Evolutionary conservation across 352 stramenopile genomes (phyloP).

Genomic region (Pythium plurisporium): DNA sequence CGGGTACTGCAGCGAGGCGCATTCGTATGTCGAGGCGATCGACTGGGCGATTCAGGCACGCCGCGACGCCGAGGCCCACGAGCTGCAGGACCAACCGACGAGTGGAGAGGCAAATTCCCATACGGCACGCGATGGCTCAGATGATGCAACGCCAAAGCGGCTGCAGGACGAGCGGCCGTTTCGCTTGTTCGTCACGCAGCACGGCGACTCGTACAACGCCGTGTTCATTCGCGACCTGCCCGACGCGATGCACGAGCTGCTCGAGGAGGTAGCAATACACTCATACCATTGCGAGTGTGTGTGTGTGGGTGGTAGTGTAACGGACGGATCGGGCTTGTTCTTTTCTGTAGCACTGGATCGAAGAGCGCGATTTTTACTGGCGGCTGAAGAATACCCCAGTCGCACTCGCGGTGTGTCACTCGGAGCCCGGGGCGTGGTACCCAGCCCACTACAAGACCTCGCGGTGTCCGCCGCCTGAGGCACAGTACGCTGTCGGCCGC

Average conservation of each 20-base stretch:
- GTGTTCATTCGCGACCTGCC: constrained; percentile 61
- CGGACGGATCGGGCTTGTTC: too few species aligned
- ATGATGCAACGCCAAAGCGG: neutral
- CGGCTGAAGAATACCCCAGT: constrained; percentile 32
- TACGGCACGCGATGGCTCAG: neutral
- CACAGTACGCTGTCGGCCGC: constrained; percentile 70
- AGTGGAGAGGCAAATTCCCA: neutral
- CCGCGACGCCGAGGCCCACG: neutral
- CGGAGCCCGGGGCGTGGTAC: constrained; percentile 91
- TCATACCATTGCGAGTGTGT: neutral
- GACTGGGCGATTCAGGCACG: constrained; percentile 30
- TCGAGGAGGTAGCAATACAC: constrained; percentile 30
- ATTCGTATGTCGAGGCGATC: constrained; percentile 79
- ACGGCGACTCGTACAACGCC: constrained; percentile 64
- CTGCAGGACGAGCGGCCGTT: constrained; percentile 29
- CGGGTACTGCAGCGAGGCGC: constrained; percentile 91
- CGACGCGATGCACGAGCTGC: constrained; percentile 34
- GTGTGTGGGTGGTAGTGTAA: neutral
- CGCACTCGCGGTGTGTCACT: constrained; percentile 88
- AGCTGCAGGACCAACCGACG: constrained; percentile 25
- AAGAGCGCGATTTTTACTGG: constrained; percentile 69
- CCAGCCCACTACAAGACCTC: constrained; percentile 65
- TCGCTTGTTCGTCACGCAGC: constrained; percentile 54
- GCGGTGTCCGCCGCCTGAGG: constrained; percentile 46
- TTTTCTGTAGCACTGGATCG: constrained; percentile 60